A percentile compares a stretch with the other conserved stretches of the same genome.
Evolutionary conservation across 2,329 filamentous ascomycete species (phyloP).

Genomic region (Beauveria brongniartii): DNA sequence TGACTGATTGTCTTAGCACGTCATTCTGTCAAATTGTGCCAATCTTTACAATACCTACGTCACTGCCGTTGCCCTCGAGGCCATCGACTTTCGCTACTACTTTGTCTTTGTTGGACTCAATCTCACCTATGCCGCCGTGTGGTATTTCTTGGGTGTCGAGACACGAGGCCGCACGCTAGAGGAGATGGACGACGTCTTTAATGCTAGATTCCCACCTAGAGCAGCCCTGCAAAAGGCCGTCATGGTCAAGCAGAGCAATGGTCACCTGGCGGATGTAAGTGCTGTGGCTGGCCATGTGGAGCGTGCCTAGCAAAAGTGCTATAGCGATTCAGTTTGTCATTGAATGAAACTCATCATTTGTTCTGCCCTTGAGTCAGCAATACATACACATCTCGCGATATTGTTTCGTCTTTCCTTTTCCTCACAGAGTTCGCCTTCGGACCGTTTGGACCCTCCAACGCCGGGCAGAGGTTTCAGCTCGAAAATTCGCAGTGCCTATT

Average conservation of each 20-base stretch:
- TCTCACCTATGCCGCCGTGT: slow-evolving; percentile 20
- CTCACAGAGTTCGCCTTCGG: too few species aligned
- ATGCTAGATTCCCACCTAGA: slow-evolving; percentile 28
- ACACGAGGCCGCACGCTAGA: slow-evolving; percentile 31
- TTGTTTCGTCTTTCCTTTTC: background rate
- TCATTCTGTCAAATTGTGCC: slow-evolving; percentile 23
- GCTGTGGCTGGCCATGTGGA: slow-evolving; percentile 1
- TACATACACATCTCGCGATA: too few species aligned
- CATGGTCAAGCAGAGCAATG: slow-evolving; percentile 19
- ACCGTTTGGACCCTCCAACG: too few species aligned
- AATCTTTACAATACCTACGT: slow-evolving; percentile 26
- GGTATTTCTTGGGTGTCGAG: slow-evolving; percentile 24
- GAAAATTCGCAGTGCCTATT: too few species aligned
- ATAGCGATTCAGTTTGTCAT: background rate
- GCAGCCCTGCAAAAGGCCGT: slow-evolving; percentile 27
- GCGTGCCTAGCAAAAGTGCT: background rate
- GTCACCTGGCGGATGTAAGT: slow-evolving; percentile 14
- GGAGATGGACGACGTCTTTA: slow-evolving; percentile 35
- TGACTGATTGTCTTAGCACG: background rate
- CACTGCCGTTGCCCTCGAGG: slow-evolving; percentile 23
- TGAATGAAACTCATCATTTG: too few species aligned
- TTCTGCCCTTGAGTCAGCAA: too few species aligned
- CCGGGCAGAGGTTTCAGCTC: too few species aligned
- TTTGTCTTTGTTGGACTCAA: slow-evolving; percentile 25
- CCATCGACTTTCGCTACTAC: slow-evolving; percentile 24